phyloP scores from a whole-genome alignment of 2,329 filamentous ascomycete genomes.

The Conoideocrella luteorostrata region DNA sequence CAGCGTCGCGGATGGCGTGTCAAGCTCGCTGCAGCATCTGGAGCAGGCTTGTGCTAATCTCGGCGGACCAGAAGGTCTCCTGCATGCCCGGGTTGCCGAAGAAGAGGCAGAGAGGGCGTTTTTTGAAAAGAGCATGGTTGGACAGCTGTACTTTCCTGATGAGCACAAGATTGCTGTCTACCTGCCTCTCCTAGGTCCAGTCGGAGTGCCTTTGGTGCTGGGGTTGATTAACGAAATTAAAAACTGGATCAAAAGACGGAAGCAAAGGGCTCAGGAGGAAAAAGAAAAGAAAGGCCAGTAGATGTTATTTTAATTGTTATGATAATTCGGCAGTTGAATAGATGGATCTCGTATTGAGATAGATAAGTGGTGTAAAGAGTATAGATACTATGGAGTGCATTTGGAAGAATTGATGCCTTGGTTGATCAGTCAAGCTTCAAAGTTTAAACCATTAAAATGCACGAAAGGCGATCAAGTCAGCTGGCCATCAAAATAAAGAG shows the following conservation, averaged over 20 bases:
- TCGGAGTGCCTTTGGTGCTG: constrained; percentile 85
- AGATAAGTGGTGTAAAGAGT: too few relatives aligned
- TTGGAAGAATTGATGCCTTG: too few relatives aligned
- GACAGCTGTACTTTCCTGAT: constrained; percentile 95
- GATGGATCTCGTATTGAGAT: too few relatives aligned
- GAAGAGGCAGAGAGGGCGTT: constrained; percentile 87
- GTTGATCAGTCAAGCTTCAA: too few relatives aligned
- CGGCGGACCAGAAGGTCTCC: constrained; percentile 59
- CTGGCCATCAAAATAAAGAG: too few relatives aligned
- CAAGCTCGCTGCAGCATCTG: constrained; percentile 71
- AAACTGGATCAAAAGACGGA: constrained; percentile 46
- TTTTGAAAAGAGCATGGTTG: constrained; percentile 99
- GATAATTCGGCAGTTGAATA: too few relatives aligned
- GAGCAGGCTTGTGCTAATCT: constrained; percentile 69
- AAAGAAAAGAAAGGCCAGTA: constrained; percentile 32
- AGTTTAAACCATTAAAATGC: too few relatives aligned
- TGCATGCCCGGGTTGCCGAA: constrained; percentile 79
- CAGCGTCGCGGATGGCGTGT: constrained; percentile 78
- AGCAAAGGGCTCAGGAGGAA: constrained; percentile 33
- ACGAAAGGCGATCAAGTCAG: too few relatives aligned
- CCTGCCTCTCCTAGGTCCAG: constrained; percentile 79
- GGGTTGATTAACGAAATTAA: constrained; percentile 76
- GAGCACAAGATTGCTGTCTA: constrained; percentile 98
- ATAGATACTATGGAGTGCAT: too few relatives aligned
- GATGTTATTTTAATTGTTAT: background rate